phyloP scores from a whole-genome alignment of 2,329 filamentous ascomycete genomes.

The Claviceps sp. region DNA sequence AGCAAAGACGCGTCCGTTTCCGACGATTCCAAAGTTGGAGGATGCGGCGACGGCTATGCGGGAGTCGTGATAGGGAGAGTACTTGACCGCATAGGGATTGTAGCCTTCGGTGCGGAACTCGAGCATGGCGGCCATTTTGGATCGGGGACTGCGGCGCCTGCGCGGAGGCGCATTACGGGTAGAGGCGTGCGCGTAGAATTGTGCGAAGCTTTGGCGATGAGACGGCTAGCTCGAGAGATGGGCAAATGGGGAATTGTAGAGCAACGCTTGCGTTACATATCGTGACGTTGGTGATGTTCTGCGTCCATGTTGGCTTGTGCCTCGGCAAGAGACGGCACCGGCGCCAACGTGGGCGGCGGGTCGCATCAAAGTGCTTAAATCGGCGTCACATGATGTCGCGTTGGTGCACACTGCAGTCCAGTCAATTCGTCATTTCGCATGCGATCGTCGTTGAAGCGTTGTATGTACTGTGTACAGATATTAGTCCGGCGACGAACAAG shows the following conservation, averaged over 20 bases:
- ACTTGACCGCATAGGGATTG: conserved; percentile 95
- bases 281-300: not conserved
- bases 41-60: conserved; percentile 79
- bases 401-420: not conserved
- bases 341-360: not conserved
- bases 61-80: conserved; percentile 96
- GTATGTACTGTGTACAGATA: not conserved
- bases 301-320: conserved; percentile 6
- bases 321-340: conserved; percentile 2
- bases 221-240: not conserved
- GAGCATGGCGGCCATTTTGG: conserved; percentile 55
- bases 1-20: conserved; percentile 82
- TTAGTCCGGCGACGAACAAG: too few species aligned
- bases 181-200: not conserved
- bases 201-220: not conserved
- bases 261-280: not conserved
- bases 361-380: not conserved
- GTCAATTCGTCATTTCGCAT: not conserved
- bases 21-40: conserved; percentile 95
- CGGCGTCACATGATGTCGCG: conserved; percentile 4
- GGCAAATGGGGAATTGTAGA: not conserved
- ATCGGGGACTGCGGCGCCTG: conserved; percentile 1
- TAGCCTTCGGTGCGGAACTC: conserved; percentile 88
- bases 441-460: not conserved
- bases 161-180: conserved; percentile 10